A percentile compares a stretch with the other conserved stretches of the same genome.
Conservation (phyloP, 129 eudicot species). For the Smallanthus sonchifolius region DNA sequence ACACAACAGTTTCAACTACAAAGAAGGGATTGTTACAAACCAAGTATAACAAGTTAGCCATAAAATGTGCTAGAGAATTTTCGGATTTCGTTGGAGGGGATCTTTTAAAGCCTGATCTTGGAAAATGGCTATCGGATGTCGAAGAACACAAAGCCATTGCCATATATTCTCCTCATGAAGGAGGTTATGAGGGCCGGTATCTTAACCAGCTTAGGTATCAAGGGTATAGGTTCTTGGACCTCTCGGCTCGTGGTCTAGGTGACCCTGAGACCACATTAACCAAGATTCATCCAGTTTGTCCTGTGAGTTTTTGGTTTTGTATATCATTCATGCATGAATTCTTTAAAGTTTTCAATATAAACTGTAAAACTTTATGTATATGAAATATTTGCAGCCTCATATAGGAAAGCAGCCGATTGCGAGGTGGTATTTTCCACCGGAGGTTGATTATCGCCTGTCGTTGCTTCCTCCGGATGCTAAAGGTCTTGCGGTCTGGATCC, state of each 20-base stretch:
- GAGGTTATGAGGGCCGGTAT: constrained; percentile 92
- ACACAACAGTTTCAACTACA: not conserved
- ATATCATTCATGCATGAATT: not conserved
- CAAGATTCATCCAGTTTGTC: constrained; percentile 93
- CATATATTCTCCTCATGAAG: constrained; percentile 88
- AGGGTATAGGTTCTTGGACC: constrained; percentile 76
- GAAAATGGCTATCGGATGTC: constrained; percentile 77
- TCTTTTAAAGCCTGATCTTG: constrained; percentile 72
- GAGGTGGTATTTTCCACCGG: constrained; percentile 95
- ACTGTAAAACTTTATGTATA: not conserved
- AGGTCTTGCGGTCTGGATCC: constrained; percentile 76
- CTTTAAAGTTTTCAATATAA: not conserved
- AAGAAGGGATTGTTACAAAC: constrained; percentile 8
- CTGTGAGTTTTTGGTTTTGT: constrained; percentile 45
- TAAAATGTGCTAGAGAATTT: constrained; percentile 47
- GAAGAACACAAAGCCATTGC: constrained; percentile 95
- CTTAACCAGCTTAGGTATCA: constrained; percentile 66
- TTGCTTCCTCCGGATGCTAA: constrained; percentile 81
- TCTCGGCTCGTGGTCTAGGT: constrained; percentile 88
- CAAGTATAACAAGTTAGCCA: constrained; percentile 11
- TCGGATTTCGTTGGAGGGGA: constrained; percentile 93
- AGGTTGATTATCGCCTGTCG: constrained; percentile 91
- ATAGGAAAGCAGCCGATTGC: constrained; percentile 96
- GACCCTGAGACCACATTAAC: constrained; percentile 93
- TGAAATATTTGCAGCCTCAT: constrained; percentile 84